A percentile compares a stretch with the other conserved stretches of the same genome.
Evolutionary conservation across 768 basidiomycete species (phyloP).

Genomic region (Cystofilobasidium capitatum): DNA sequence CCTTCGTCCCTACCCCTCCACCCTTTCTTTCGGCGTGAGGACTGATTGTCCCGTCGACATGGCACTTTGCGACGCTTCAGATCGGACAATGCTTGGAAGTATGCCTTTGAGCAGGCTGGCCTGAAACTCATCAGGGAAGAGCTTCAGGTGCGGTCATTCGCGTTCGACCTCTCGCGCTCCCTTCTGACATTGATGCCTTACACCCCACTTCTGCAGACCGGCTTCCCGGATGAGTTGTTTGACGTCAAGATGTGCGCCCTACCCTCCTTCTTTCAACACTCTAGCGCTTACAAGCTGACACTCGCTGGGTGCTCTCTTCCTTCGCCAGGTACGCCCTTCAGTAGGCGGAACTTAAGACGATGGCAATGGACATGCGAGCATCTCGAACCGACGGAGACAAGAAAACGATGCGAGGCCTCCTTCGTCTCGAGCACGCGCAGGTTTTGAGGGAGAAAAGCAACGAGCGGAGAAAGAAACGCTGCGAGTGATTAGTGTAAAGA

Average conservation of each 20-base stretch:
- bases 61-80: conserved; percentile 42
- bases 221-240: conserved; percentile 71
- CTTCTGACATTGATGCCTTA: no score
- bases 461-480: no score
- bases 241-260: conserved; percentile 70
- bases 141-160: conserved; percentile 48
- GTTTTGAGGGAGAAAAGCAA: no score
- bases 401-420: no score
- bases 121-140: conserved; percentile 62
- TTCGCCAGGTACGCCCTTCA: conserved; percentile 25
- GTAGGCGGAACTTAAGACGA: neutral
- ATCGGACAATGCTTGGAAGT: conserved; percentile 73
- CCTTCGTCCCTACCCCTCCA: neutral
- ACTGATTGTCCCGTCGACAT: neutral
- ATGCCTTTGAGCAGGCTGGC: conserved; percentile 62
- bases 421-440: no score
- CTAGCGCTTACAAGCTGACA: neutral
- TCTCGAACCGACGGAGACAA: no score
- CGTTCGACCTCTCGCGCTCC: neutral
- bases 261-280: neutral
- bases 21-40: neutral
- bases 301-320: neutral
- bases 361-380: no score
- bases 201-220: conserved; percentile 34
- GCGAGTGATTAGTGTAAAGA: no score